These are phyloP conservation scores for Aleurites moluccanus DNA, from an alignment of 441 rosid genomes.

Conservation along the genomic window DNA sequence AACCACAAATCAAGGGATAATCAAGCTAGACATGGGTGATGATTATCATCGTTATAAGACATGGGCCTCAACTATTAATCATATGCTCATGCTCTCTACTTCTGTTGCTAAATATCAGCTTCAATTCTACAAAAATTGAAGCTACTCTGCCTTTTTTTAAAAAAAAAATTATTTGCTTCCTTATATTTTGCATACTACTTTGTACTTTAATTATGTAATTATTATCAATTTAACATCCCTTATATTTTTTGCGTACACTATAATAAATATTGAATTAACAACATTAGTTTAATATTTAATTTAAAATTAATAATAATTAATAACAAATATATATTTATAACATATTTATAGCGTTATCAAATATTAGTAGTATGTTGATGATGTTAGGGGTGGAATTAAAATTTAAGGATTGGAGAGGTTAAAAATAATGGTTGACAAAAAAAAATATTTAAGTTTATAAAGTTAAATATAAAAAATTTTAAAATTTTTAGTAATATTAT, in stretches of 20 bases:
- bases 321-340: too few relatives aligned
- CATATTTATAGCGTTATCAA: too few relatives aligned
- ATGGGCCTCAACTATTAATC: constrained; percentile 71
- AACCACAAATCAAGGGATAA: constrained; percentile 54
- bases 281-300: too few relatives aligned
- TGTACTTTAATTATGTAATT: constrained; percentile 23
- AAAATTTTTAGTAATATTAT: too few relatives aligned
- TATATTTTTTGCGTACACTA: neutral
- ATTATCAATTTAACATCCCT: constrained; percentile 9
- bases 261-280: too few relatives aligned
- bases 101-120: constrained; percentile 53
- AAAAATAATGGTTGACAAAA: too few relatives aligned
- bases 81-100: constrained; percentile 64
- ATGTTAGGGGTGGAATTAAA: too few relatives aligned
- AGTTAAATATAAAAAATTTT: too few relatives aligned
- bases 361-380: too few relatives aligned
- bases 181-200: neutral
- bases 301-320: too few relatives aligned
- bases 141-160: neutral
- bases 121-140: constrained; percentile 48
- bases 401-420: too few relatives aligned
- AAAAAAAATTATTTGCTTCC: neutral
- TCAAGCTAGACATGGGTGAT: constrained; percentile 81
- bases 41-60: constrained; percentile 61
- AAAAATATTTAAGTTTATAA: too few relatives aligned